Percentiles rank a stretch among this genome's conserved stretches.
Conservation (phyloP, 164 flowering plant genomes). For the Euptelea pleiosperma region DNA sequence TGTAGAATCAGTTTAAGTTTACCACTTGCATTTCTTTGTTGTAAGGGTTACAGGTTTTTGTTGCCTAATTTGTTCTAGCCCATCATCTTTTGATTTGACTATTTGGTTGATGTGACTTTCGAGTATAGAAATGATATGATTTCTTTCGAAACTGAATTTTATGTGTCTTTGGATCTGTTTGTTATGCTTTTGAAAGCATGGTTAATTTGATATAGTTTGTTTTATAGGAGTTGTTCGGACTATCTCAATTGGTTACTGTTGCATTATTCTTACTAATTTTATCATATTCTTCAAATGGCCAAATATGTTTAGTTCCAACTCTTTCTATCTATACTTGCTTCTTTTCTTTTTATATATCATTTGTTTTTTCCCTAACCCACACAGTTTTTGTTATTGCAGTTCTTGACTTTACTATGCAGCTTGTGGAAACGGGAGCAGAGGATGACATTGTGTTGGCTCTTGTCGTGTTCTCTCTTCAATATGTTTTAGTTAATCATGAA, state of each 20-base stretch:
- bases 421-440: constrained; percentile 68
- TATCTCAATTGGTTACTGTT: neutral
- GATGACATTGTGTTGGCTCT: constrained; percentile 54
- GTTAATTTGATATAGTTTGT: too few species aligned
- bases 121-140: too few species aligned
- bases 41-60: too few species aligned
- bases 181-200: too few species aligned
- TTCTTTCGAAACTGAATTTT: too few species aligned
- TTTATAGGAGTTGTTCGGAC: neutral
- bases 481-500: constrained; percentile 85
- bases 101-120: too few species aligned
- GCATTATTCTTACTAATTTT: neutral
- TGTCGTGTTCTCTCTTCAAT: constrained; percentile 70
- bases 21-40: too few species aligned
- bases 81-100: too few species aligned
- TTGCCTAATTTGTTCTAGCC: too few species aligned
- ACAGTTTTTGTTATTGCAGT: constrained; percentile 45
- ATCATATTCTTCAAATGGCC: neutral
- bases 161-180: too few species aligned
- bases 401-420: constrained; percentile 73
- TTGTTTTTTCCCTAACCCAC: constrained; percentile 9
- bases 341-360: neutral
- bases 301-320: neutral
- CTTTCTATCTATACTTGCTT: neutral
- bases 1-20: too few species aligned